A percentile compares a stretch with the other conserved stretches of the same genome.
phyloP scores from a whole-genome alignment of 2,329 filamentous ascomycete species.

The Stachybotrys echinatus region DNA sequence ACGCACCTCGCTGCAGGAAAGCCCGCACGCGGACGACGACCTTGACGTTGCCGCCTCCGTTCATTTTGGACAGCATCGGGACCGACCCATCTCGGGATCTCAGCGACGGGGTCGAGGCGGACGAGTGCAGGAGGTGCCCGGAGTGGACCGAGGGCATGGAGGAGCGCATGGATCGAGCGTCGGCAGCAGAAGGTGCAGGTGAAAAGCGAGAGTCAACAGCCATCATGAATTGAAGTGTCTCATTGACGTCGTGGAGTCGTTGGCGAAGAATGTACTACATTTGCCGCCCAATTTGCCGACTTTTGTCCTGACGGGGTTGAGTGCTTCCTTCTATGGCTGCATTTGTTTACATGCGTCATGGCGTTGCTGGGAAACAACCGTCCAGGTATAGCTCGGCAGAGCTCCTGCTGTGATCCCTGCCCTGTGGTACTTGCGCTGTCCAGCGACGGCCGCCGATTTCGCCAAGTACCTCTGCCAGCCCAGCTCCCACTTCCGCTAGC shows the following conservation, averaged over 20 bases:
- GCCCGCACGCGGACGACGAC: conserved; percentile 78
- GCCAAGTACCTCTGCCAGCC: too few species aligned
- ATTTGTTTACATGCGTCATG: conserved; percentile 29
- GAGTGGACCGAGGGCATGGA: conserved; percentile 10
- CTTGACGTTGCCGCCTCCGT: conserved; percentile 69
- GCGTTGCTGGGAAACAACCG: conserved; percentile 26
- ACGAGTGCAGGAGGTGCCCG: conserved; percentile 39
- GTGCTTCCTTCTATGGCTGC: conserved; percentile 3
- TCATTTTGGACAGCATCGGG: conserved; percentile 49
- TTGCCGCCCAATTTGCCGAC: conserved; percentile 1
- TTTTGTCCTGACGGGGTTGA: conserved; percentile 1
- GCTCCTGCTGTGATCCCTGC: not conserved
- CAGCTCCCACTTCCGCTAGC: too few species aligned
- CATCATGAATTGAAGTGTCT: conserved; percentile 31
- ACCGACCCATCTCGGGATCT: conserved; percentile 66
- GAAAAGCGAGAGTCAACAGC: conserved; percentile 34
- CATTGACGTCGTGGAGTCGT: conserved; percentile 33
- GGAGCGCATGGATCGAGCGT: conserved; percentile 35
- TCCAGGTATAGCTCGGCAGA: not conserved
- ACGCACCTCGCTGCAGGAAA: conserved; percentile 70
- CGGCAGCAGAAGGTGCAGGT: not conserved
- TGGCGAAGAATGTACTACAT: conserved; percentile 35
- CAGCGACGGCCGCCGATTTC: too few species aligned
- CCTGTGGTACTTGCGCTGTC: not conserved
- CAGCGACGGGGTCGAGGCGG: conserved; percentile 73